phyloP scores from a whole-genome alignment of 371 early-diverging fungal genomes.

The Lichtheimia ramosa region DNA sequence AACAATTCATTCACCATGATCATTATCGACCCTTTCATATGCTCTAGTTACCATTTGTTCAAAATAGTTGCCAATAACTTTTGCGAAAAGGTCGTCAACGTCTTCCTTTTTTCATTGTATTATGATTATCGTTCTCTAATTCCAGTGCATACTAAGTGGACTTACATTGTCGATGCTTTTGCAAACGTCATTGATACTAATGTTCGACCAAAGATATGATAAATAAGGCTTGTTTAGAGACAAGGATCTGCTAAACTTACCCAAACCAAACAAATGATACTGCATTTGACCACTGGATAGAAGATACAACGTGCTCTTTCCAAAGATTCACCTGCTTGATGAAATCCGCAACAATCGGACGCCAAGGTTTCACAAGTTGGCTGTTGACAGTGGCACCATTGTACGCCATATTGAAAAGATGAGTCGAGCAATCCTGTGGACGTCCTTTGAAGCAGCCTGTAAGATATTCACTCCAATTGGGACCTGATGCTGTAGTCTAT shows the following conservation, averaged over 20 bases:
- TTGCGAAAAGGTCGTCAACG: neutral
- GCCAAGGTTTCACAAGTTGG: neutral
- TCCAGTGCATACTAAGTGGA: no score
- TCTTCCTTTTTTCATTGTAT: neutral
- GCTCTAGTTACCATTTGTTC: conserved; percentile 1
- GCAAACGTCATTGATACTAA: conserved; percentile 6
- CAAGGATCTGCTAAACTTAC: no score
- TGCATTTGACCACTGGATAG: neutral
- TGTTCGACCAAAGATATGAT: neutral
- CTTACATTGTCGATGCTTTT: neutral
- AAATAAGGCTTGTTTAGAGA: neutral
- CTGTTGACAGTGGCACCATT: conserved; percentile 6
- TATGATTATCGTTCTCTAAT: no score
- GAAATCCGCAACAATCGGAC: neutral
- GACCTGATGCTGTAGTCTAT: conserved; percentile 3
- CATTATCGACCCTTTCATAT: neutral
- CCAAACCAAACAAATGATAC: conserved; percentile 1
- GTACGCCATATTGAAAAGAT: conserved; percentile 5
- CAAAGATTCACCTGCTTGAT: neutral
- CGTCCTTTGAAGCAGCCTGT: conserved; percentile 5
- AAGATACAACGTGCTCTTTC: conserved; percentile 1
- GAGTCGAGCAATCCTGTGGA: conserved; percentile 2
- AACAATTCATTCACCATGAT: neutral
- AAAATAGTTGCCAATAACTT: neutral
- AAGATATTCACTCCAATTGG: conserved; percentile 6